phyloP scores from a whole-genome alignment of 1,139 yeast genomes.

The Pichia sp. region DNA sequence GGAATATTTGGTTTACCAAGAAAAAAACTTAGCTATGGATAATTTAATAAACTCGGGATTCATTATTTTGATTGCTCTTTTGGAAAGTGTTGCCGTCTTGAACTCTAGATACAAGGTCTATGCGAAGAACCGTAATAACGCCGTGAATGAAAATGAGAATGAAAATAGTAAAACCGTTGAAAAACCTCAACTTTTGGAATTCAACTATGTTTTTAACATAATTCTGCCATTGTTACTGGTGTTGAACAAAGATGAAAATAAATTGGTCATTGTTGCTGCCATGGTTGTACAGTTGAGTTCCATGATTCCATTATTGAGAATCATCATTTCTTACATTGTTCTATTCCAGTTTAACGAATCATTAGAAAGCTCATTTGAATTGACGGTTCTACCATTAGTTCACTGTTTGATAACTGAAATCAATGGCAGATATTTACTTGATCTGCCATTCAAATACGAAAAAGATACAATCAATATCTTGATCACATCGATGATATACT shows the following conservation, averaged over 20 bases:
- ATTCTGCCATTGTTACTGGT: constrained; percentile 19
- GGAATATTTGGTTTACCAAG: constrained; percentile 6
- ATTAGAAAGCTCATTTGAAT: constrained; percentile 4
- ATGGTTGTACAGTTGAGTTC: constrained; percentile 21
- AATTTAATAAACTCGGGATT: constrained; percentile 11
- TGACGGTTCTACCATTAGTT: constrained; percentile 18
- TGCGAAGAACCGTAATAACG: neutral
- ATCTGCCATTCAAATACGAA: constrained; percentile 20
- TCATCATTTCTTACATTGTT: constrained; percentile 19
- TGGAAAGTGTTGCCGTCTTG: constrained; percentile 19
- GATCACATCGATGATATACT: constrained; percentile 15
- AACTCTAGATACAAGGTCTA: constrained; percentile 14
- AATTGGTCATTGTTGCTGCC: constrained; percentile 15
- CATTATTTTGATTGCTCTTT: constrained; percentile 13
- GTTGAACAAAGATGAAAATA: constrained; percentile 13
- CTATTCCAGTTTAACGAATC: constrained; percentile 18
- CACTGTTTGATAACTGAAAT: constrained; percentile 14
- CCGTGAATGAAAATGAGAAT: neutral
- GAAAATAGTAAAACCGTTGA: constrained; percentile 5
- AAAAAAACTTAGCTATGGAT: constrained; percentile 2
- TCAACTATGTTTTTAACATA: constrained; percentile 21
- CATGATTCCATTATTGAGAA: constrained; percentile 17
- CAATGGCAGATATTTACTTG: constrained; percentile 14
- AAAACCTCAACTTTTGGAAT: constrained; percentile 20
- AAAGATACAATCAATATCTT: constrained; percentile 9